These are phyloP conservation scores for Linnemannia elongata DNA, from an alignment of 192 early-diverging fungal genomes.

Conservation along the genomic window DNA sequence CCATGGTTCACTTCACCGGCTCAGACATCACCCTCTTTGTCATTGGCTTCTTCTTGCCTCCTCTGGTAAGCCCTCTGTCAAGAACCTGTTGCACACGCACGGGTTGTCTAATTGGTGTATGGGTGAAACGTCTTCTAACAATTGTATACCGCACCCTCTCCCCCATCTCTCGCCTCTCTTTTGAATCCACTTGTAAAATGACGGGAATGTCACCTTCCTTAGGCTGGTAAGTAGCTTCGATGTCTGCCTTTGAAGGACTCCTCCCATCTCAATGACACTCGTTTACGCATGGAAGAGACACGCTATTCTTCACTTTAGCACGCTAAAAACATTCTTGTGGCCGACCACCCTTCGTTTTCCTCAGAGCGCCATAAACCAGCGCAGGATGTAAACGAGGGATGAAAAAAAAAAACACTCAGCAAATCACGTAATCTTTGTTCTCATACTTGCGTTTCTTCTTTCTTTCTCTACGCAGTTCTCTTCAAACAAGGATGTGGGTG, in stretches of 20 bases:
- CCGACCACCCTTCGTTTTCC: too few relatives aligned
- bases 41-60: conserved; percentile 65
- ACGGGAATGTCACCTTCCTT: neutral
- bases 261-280: too few relatives aligned
- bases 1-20: conserved; percentile 56
- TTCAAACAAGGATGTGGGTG: conserved; percentile 51
- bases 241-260: too few relatives aligned
- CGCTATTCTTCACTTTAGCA: too few relatives aligned
- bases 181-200: neutral
- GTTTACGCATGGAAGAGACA: too few relatives aligned
- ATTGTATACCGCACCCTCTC: neutral
- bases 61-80: conserved; percentile 36
- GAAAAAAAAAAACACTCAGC: too few relatives aligned
- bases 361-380: too few relatives aligned
- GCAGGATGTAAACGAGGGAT: too few relatives aligned
- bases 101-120: neutral
- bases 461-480: conserved; percentile 14
- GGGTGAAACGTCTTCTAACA: neutral
- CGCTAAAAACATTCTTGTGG: too few relatives aligned
- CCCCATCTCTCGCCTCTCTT: too few relatives aligned
- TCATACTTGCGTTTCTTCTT: neutral
- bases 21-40: conserved; percentile 65
- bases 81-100: neutral
- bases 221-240: conserved; percentile 21
- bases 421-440: neutral